These are phyloP conservation scores for Phanerodontia chrysosporium DNA, from an alignment of 768 basidiomycete species.

Conservation along the genomic window DNA sequence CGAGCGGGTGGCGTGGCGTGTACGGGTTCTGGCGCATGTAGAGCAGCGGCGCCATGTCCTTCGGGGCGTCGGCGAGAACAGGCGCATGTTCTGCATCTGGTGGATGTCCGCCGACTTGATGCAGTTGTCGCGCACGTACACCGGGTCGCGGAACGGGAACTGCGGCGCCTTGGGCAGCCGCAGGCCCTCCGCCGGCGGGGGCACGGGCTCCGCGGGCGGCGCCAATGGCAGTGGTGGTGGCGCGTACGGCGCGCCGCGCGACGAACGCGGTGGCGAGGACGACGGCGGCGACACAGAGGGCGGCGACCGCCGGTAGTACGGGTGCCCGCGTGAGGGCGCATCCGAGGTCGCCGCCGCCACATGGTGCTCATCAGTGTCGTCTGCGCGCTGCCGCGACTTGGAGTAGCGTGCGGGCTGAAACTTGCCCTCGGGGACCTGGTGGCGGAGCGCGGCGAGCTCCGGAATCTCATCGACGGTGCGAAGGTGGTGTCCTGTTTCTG, in stretches of 20 bases:
- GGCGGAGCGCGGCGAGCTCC: slow-evolving; percentile 23
- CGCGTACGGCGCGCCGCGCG: not conserved
- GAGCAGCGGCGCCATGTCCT: slow-evolving; percentile 53
- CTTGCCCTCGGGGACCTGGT: slow-evolving; percentile 25
- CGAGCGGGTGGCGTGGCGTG: slow-evolving; percentile 61
- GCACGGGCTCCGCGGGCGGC: not conserved
- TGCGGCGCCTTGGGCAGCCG: not conserved
- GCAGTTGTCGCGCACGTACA: slow-evolving; percentile 11
- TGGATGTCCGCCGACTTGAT: slow-evolving; percentile 14
- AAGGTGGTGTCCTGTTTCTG: slow-evolving; percentile 27
- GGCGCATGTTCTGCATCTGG: slow-evolving; percentile 13
- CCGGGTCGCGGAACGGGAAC: slow-evolving; percentile 7
- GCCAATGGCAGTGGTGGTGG: too few species aligned
- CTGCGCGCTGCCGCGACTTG: slow-evolving; percentile 9
- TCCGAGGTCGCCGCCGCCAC: slow-evolving; percentile 3
- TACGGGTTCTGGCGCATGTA: slow-evolving; percentile 60
- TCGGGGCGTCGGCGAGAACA: slow-evolving; percentile 14
- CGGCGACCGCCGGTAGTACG: slow-evolving; percentile 3
- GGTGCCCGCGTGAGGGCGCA: slow-evolving; percentile 1
- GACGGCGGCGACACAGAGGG: not conserved
- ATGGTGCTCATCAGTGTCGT: slow-evolving; percentile 5
- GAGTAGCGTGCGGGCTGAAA: slow-evolving; percentile 30
- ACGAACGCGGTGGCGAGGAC: not conserved
- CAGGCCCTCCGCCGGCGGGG: not conserved
- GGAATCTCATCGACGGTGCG: slow-evolving; percentile 30